Conservation (phyloP, 2,329 filamentous ascomycete species). For the Cytospora piceicola region DNA sequence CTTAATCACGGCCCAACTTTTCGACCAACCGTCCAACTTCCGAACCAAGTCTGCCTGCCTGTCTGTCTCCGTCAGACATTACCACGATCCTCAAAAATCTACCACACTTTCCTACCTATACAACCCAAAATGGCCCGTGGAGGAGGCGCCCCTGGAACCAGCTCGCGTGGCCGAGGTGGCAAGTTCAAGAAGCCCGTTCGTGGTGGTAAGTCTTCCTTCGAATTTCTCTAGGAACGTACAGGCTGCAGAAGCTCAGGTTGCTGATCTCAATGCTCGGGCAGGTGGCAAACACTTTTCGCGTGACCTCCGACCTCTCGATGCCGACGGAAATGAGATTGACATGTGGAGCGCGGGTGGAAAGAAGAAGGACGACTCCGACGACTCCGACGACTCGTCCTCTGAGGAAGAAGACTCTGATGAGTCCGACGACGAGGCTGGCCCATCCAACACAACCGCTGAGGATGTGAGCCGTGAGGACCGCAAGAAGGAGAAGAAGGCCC, state of each 20-base stretch:
- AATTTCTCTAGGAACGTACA: neutral
- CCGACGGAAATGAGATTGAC: slow-evolving; percentile 84
- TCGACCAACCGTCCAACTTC: neutral
- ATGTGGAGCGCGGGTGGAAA: slow-evolving; percentile 75
- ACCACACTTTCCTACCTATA: slow-evolving; percentile 22
- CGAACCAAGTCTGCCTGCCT: neutral
- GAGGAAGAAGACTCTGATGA: slow-evolving; percentile 57
- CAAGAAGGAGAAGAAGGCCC: slow-evolving; percentile 83
- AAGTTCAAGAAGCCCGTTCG: slow-evolving; percentile 94
- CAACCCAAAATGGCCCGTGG: slow-evolving; percentile 47
- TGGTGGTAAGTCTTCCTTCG: slow-evolving; percentile 67
- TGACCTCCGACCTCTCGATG: slow-evolving; percentile 84
- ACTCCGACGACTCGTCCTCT: slow-evolving; percentile 53
- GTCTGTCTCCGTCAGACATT: neutral
- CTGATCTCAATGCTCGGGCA: slow-evolving; percentile 44
- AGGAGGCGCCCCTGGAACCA: slow-evolving; percentile 48
- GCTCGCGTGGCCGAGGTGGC: slow-evolving; percentile 78
- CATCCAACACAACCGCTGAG: slow-evolving; percentile 44
- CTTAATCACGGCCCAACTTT: neutral
- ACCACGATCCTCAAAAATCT: slow-evolving; percentile 4
- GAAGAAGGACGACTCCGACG: slow-evolving; percentile 53
- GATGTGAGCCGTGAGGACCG: slow-evolving; percentile 82
- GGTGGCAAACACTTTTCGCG: slow-evolving; percentile 96
- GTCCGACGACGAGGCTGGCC: slow-evolving; percentile 46
- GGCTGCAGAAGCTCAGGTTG: slow-evolving; percentile 18